Evolutionary conservation across 306 rosid species (phyloP).

Genomic region (Senna siamea): DNA sequence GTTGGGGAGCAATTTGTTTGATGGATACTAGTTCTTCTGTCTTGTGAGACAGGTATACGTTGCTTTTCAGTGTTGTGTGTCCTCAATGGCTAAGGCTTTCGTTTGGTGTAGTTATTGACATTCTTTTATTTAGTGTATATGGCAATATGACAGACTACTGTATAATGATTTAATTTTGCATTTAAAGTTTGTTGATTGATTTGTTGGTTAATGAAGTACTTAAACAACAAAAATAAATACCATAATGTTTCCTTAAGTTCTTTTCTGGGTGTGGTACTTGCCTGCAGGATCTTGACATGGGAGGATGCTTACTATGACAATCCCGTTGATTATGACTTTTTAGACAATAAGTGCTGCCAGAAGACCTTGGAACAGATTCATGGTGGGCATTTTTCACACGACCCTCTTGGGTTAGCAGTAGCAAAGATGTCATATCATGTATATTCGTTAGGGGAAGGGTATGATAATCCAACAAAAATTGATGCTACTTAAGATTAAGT

Average conservation of each 20-base stretch:
- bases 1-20: neutral
- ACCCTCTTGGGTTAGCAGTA: constrained; percentile 76
- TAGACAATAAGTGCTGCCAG: constrained; percentile 50
- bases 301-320: constrained; percentile 88
- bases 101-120: neutral
- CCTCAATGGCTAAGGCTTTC: neutral
- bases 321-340: constrained; percentile 49
- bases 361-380: constrained; percentile 56
- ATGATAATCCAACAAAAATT: constrained; percentile 41
- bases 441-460: constrained; percentile 96
- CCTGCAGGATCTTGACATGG: constrained; percentile 88
- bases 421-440: constrained; percentile 88
- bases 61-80: neutral
- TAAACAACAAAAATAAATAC: neutral
- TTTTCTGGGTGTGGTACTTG: constrained; percentile 18
- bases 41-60: neutral
- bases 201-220: constrained; percentile 2
- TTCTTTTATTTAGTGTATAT: neutral
- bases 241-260: constrained; percentile 9
- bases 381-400: constrained; percentile 59
- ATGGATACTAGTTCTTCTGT: constrained; percentile 18
- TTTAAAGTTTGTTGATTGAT: neutral
- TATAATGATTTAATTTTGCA: constrained; percentile 1
- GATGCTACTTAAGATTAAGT: constrained; percentile 22
- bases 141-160: neutral